Evolutionary conservation across 2,329 filamentous ascomycete genomes (phyloP).

Genomic region (Cladobotryum protrusum): DNA sequence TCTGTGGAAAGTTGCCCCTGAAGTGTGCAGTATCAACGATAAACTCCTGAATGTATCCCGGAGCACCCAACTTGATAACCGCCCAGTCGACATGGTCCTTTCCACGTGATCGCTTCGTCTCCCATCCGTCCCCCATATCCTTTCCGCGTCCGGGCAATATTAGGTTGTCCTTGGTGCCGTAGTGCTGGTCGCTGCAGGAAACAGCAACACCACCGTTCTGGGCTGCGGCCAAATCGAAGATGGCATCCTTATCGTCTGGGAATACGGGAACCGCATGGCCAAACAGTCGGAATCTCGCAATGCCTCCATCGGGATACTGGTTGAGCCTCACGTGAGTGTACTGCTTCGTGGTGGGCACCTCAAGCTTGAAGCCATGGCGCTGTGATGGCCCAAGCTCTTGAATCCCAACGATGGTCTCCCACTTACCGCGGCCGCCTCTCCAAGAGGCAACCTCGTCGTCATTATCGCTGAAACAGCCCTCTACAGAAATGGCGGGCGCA

Average conservation of each 20-base stretch:
- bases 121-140: conserved; percentile 87
- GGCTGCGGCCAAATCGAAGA: conserved; percentile 71
- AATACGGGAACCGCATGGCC: conserved; percentile 72
- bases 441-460: conserved; percentile 60
- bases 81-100: conserved; percentile 73
- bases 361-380: conserved; percentile 67
- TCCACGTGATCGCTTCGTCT: conserved; percentile 68
- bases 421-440: conserved; percentile 53
- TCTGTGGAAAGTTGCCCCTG: conserved; percentile 76
- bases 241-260: conserved; percentile 55
- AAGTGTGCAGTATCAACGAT: conserved; percentile 79
- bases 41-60: conserved; percentile 58
- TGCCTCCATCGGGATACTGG: conserved; percentile 83
- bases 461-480: conserved; percentile 62
- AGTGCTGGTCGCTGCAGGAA: conserved; percentile 76
- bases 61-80: conserved; percentile 66
- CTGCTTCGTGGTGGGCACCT: conserved; percentile 51
- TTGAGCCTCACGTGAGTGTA: conserved; percentile 76
- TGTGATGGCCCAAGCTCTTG: conserved; percentile 69
- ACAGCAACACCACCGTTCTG: conserved; percentile 73
- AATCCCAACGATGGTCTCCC: conserved; percentile 65
- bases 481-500: conserved; percentile 70
- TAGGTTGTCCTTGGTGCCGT: conserved; percentile 73
- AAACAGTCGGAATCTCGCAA: conserved; percentile 72
- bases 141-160: conserved; percentile 71